These are phyloP conservation scores for Stephania yunnanensis DNA, from an alignment of 164 flowering plant species.

Conservation along the genomic window DNA sequence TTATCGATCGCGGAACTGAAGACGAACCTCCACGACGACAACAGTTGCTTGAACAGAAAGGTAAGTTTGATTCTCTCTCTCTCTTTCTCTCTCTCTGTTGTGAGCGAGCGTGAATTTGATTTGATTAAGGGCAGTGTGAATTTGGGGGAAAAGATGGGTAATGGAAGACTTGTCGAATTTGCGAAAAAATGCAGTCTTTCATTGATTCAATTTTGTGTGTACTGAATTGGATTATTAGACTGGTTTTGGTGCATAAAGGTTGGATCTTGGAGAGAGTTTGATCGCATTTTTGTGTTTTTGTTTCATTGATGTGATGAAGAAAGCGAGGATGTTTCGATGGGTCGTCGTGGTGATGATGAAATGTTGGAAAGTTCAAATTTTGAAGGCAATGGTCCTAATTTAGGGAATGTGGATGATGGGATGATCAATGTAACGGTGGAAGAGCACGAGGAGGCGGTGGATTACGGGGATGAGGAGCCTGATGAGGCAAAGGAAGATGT, in stretches of 20 bases:
- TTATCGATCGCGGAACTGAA: neutral
- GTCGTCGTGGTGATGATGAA: constrained; percentile 4
- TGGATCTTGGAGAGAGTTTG: neutral
- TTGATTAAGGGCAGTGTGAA: neutral
- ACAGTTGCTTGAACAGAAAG: neutral
- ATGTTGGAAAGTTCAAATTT: constrained; percentile 15
- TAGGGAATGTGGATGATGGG: constrained; percentile 8
- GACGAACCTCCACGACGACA: neutral
- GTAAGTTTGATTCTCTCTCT: neutral
- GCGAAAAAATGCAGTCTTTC: too few relatives aligned
- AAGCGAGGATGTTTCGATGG: constrained; percentile 5
- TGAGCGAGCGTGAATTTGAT: neutral
- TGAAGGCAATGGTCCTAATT: constrained; percentile 13
- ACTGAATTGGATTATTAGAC: neutral
- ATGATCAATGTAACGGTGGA: constrained; percentile 17
- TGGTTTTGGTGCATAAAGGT: neutral
- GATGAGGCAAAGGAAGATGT: constrained; percentile 15
- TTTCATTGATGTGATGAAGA: constrained; percentile 6
- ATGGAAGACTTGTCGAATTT: neutral
- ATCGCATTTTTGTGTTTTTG: neutral
- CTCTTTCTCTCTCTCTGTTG: neutral
- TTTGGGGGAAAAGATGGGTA: neutral
- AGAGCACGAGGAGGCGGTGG: constrained; percentile 13
- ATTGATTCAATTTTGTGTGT: too few relatives aligned
- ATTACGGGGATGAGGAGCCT: constrained; percentile 4